These are phyloP conservation scores for Hypomyces rosellus DNA, from an alignment of 2,329 filamentous ascomycete species.

Conservation along the genomic window DNA sequence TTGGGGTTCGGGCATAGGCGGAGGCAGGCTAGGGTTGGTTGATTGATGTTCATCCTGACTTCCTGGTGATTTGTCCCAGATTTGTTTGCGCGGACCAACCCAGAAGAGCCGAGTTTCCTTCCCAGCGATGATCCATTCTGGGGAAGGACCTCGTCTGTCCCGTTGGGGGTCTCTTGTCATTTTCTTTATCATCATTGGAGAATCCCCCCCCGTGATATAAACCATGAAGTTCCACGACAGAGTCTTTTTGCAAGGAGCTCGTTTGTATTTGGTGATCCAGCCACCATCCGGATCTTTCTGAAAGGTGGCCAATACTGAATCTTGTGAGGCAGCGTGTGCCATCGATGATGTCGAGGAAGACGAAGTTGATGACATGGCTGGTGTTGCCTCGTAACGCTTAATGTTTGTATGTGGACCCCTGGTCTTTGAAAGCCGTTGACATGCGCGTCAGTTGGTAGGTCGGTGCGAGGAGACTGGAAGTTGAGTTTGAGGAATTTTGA, in stretches of 20 bases:
- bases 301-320: neutral
- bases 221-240: neutral
- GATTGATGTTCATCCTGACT: too few species aligned
- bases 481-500: too few species aligned
- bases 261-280: neutral
- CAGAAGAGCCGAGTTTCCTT: slow-evolving; percentile 2
- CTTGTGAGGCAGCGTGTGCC: too few species aligned
- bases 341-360: neutral
- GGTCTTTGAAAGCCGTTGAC: too few species aligned
- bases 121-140: neutral
- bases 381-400: neutral
- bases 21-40: neutral
- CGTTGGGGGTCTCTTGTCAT: slow-evolving; percentile 1
- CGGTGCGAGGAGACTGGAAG: too few species aligned
- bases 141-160: neutral
- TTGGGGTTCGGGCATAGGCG: neutral
- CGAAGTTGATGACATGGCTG: neutral
- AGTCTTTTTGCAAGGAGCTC: neutral
- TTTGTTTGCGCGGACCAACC: neutral
- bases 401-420: too few species aligned
- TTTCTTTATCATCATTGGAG: slow-evolving; percentile 2
- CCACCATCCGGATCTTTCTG: neutral
- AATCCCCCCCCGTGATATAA: neutral
- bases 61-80: too few species aligned
- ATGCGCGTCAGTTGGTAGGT: too few species aligned